A percentile compares a stretch with the other conserved stretches of the same genome.
These are phyloP conservation scores for Rhododendron kiyosumense DNA, from an alignment of 148 eudicot species.

Conservation along the genomic window DNA sequence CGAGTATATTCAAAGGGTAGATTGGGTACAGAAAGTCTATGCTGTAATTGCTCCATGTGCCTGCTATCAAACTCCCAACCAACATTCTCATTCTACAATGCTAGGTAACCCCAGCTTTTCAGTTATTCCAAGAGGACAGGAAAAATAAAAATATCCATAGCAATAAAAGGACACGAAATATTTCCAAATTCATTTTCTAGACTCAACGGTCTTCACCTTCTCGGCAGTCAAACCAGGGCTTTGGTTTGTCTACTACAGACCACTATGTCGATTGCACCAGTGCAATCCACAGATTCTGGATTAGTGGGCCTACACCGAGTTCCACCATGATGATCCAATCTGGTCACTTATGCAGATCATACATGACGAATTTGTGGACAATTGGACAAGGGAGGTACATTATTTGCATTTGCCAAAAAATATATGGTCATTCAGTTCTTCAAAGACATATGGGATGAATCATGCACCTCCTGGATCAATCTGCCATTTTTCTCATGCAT, in stretches of 20 bases:
- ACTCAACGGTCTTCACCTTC: neutral
- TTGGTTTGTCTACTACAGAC: neutral
- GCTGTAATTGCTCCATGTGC: neutral
- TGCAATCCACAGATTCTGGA: neutral
- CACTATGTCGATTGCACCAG: neutral
- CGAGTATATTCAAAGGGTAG: neutral
- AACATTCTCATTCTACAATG: neutral
- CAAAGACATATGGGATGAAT: neutral
- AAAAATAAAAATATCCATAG: neutral
- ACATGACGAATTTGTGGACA: neutral
- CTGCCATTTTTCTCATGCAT: neutral
- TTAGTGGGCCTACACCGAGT: neutral
- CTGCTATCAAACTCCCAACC: neutral
- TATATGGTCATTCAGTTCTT: neutral
- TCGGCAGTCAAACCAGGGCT: neutral
- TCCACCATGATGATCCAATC: neutral
- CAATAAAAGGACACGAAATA: neutral
- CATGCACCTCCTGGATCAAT: neutral
- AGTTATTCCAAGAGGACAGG: neutral
- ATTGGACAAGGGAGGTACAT: neutral
- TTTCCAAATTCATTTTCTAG: neutral
- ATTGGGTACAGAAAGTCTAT: neutral
- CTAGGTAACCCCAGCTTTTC: neutral
- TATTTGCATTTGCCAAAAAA: neutral
- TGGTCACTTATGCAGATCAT: neutral